Evolutionary conservation across 441 rosid genomes (phyloP).

Genomic region (Isatis lusitanica): DNA sequence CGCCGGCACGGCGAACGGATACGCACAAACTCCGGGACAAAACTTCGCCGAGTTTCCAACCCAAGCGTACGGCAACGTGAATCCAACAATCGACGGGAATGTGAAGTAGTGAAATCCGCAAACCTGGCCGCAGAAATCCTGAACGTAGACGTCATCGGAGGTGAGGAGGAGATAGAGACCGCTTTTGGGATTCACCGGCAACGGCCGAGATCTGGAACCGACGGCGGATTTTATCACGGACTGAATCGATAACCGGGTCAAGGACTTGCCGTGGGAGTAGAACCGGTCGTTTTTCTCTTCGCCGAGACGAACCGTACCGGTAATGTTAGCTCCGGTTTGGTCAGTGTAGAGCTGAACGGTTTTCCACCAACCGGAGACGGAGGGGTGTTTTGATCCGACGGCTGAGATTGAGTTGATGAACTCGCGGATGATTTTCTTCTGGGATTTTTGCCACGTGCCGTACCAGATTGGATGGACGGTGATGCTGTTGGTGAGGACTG

Average conservation of each 20-base stretch:
- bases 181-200: conserved; percentile 68
- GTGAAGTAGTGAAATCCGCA: conserved; percentile 98
- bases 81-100: conserved; percentile 89
- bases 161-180: conserved; percentile 86
- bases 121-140: conserved; percentile 89
- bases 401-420: conserved; percentile 83
- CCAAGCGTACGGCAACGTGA: conserved; percentile 96
- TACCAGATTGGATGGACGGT: conserved; percentile 93
- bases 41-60: conserved; percentile 83
- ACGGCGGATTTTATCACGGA: conserved; percentile 83
- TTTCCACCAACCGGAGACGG: conserved; percentile 94
- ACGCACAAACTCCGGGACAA: conserved; percentile 89
- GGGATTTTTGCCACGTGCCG: conserved; percentile 74
- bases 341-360: conserved; percentile 88
- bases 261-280: conserved; percentile 82
- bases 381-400: conserved; percentile 51
- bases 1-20: conserved; percentile 79
- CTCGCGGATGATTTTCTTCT: conserved; percentile 85
- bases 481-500: conserved; percentile 80
- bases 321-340: conserved; percentile 78
- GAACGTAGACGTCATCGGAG: conserved; percentile 79
- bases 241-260: conserved; percentile 83
- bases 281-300: conserved; percentile 81
- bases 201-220: conserved; percentile 57
- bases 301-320: conserved; percentile 64